Conservation (phyloP, 1,284 basidiomycete genomes). For the Apiotrichum akiyoshidainum region DNA sequence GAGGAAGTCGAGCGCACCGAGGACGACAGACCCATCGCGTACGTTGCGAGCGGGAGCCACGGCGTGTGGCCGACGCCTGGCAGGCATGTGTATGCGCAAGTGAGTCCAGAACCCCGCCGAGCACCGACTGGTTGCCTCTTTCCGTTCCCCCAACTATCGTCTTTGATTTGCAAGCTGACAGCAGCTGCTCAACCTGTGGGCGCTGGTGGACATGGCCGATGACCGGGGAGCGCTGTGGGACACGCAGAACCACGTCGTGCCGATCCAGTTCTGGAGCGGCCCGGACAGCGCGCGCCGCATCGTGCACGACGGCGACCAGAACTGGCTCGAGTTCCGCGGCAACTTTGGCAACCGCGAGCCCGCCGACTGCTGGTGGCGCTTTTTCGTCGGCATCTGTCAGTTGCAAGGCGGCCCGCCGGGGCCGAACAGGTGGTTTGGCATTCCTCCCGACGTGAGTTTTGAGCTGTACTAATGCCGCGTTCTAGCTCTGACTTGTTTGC, state of each 20-base stretch:
- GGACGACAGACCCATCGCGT: slow-evolving; percentile 40
- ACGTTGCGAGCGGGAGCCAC: slow-evolving; percentile 43
- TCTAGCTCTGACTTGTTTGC: not conserved
- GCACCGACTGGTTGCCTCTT: not conserved
- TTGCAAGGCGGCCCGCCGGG: slow-evolving; percentile 39
- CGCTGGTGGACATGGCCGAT: slow-evolving; percentile 43
- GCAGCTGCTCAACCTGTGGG: slow-evolving; percentile 30
- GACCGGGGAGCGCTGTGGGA: slow-evolving; percentile 47
- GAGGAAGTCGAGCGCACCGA: slow-evolving; percentile 33
- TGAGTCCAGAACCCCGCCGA: slow-evolving; percentile 1
- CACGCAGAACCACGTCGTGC: slow-evolving; percentile 36
- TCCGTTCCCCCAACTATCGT: not conserved
- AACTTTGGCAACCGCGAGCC: slow-evolving; percentile 44
- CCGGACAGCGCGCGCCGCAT: slow-evolving; percentile 22
- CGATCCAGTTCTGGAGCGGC: slow-evolving; percentile 39
- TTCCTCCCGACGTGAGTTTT: slow-evolving; percentile 38
- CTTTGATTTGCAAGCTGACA: slow-evolving; percentile 35
- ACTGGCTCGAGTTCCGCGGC: slow-evolving; percentile 44
- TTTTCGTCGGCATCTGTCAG: slow-evolving; percentile 39
- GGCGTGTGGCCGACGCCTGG: slow-evolving; percentile 46
- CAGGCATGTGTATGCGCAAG: slow-evolving; percentile 43
- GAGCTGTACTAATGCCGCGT: too few relatives aligned
- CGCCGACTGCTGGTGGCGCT: slow-evolving; percentile 42
- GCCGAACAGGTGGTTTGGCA: slow-evolving; percentile 41
- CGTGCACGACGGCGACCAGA: slow-evolving; percentile 26